Base-by-base conservation (phyloP, 2,329 filamentous ascomycete species). In the Dendrostoma leiphaemia region DNA sequence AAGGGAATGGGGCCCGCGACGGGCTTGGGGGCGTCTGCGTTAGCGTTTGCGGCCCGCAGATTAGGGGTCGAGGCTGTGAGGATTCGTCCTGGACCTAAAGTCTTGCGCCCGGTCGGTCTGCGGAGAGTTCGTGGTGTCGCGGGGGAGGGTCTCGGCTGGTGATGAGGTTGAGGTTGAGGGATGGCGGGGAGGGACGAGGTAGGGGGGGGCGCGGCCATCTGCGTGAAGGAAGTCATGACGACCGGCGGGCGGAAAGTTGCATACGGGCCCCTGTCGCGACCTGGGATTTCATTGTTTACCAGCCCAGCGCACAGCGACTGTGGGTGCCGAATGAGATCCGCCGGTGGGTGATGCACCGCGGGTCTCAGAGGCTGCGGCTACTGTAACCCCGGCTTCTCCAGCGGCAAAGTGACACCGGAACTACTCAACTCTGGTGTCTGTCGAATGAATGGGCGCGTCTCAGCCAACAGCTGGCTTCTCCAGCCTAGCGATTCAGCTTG, bases 11-110 rank as follows among this genome's bases (percentile, higher is more conserved):
- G 54, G n/a, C n/a, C n/a, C 10, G 51, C 41, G 28, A 73, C 67
- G 37, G 77, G 72, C 59, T 74, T 75, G 48, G 78, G 77, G 80
- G 78, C 7, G 74, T 24, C 38, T 21, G 48, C 19, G n/a, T 43
- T 69, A 38, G 72, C 69, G 67, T 80, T 83, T 35, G 79, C 67
- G 24, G 73, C 69, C 64, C 77, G 78, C 57, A 86, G 73, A 63
- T 85, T 84, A 10, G 83, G 82, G 4, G 80, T 83, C 7, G 83
- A 85, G 32, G 75, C 73, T 23, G 82, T 77, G 55, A 73, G 69
- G 56, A 77, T 70, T 56, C 65, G 65, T 54, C 63, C 62, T 53
- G 64, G 52, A 49, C 67, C 69, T 51, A 71, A 67, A 56, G 73
- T 68, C 64, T 73, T 73, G 65, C 77, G 71, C 37, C 38, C 9